phyloP scores from a whole-genome alignment of 805 yeast genomes.

The Metschnikowia cubensis region DNA sequence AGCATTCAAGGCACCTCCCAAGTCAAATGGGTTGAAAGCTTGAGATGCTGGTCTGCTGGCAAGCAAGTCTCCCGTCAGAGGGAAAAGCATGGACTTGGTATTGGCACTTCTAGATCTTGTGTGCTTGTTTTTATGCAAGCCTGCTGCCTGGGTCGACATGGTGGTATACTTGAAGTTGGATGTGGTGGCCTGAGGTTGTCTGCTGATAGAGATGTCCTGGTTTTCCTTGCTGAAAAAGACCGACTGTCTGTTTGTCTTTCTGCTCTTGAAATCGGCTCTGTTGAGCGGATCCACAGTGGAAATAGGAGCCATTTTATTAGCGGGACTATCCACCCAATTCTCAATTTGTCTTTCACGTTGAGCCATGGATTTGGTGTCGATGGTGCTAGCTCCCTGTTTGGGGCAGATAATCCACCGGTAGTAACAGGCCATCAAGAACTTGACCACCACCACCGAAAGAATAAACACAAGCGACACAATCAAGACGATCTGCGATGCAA shows the following conservation, averaged over 20 bases:
- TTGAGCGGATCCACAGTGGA: conserved; percentile 47
- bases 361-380: conserved; percentile 57
- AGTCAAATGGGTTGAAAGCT: conserved; percentile 30
- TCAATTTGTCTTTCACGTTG: conserved; percentile 68
- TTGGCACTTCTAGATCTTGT: conserved; percentile 13
- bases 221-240: conserved; percentile 32
- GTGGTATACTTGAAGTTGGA: conserved; percentile 48
- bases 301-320: conserved; percentile 23
- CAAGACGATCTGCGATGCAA: conserved; percentile 82
- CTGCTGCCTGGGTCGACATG: conserved; percentile 61
- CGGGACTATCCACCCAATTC: conserved; percentile 71
- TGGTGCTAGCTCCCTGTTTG: conserved; percentile 71
- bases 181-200: conserved; percentile 31
- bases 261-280: conserved; percentile 46
- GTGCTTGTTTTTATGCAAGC: conserved; percentile 20
- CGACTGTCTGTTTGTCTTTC: conserved; percentile 37
- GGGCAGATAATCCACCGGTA: conserved; percentile 72
- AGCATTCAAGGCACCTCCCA: conserved; percentile 16
- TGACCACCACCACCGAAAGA: conserved; percentile 68
- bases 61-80: conserved; percentile 33
- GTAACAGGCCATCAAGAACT: conserved; percentile 83
- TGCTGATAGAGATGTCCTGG: conserved; percentile 26
- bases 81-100: conserved; percentile 14
- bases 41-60: conserved; percentile 22
- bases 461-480: conserved; percentile 80